phyloP scores from a whole-genome alignment of 164 flowering plant genomes.

The Chimonanthus praecox region DNA sequence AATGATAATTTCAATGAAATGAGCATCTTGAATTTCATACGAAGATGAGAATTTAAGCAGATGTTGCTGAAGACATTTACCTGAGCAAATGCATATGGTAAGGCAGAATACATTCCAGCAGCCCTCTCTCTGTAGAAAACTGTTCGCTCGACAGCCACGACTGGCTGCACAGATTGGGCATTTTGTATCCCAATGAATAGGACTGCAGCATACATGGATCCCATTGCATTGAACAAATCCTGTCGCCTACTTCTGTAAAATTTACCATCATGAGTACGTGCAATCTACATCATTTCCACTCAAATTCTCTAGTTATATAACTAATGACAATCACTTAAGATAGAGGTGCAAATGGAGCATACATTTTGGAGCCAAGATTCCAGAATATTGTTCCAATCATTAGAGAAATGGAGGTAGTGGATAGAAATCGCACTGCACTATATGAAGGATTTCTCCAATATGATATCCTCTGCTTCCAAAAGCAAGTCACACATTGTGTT shows the following conservation, averaged over 20 bases:
- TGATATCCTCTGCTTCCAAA: constrained; percentile 47
- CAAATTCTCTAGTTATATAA: too few relatives aligned
- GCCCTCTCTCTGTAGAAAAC: constrained; percentile 4
- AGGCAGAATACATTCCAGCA: too few relatives aligned
- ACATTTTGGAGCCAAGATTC: constrained; percentile 38
- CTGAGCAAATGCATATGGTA: too few relatives aligned
- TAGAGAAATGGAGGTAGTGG: constrained; percentile 39
- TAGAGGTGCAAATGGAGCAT: not conserved
- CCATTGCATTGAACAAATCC: constrained; percentile 52
- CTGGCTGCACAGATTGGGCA: constrained; percentile 51
- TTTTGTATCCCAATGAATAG: constrained; percentile 46
- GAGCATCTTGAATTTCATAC: too few relatives aligned
- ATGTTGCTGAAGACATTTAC: not conserved
- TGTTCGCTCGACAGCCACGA: constrained; percentile 46
- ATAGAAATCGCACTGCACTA: constrained; percentile 42
- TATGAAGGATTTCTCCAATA: constrained; percentile 57
- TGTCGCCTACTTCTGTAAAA: constrained; percentile 23
- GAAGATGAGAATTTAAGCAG: too few relatives aligned
- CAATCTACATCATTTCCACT: too few relatives aligned
- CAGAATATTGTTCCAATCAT: constrained; percentile 50
- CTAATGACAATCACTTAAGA: not conserved
- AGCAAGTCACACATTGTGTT: constrained; percentile 45
- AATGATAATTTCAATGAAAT: too few relatives aligned
- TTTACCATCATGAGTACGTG: not conserved
- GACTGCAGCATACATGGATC: constrained; percentile 17